Conservation (phyloP, 2,329 filamentous ascomycete genomes). For the Pseudomassariella vexata region DNA sequence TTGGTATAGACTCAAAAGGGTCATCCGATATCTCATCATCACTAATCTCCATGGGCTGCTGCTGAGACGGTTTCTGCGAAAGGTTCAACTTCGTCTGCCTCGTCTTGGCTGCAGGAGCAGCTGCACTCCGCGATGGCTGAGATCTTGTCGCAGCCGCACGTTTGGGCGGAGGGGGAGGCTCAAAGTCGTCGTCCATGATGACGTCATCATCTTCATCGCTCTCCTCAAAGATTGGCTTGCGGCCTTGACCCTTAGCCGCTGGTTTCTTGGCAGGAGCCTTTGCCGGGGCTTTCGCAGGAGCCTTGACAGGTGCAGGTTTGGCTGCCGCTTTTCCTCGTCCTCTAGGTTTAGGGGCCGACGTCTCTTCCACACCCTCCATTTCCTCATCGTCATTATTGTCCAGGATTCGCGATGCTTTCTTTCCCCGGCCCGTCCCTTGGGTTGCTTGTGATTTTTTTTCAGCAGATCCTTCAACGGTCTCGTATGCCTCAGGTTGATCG, state of each 20-base stretch:
- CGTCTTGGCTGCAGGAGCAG: conserved; percentile 22
- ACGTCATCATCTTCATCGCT: conserved; percentile 41
- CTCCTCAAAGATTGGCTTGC: conserved; percentile 31
- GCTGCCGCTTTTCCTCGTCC: conserved; percentile 21
- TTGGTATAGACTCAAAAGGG: conserved; percentile 49
- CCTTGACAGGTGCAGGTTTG: conserved; percentile 25
- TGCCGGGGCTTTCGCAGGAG: conserved; percentile 34
- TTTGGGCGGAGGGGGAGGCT: conserved; percentile 23
- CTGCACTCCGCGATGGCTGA: conserved; percentile 23
- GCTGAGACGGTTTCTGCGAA: conserved; percentile 38
- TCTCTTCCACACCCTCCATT: conserved; percentile 31
- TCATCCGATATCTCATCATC: conserved; percentile 60
- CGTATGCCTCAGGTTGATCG: conserved; percentile 64
- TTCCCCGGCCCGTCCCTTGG: conserved; percentile 27
- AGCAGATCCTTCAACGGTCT: conserved; percentile 34
- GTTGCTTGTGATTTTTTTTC: conserved; percentile 27
- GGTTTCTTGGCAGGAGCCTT: conserved; percentile 42
- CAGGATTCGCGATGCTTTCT: conserved; percentile 25
- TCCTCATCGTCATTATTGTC: conserved; percentile 14
- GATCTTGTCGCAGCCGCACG: conserved; percentile 27
- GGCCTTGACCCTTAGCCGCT: conserved; percentile 29
- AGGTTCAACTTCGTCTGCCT: conserved; percentile 47
- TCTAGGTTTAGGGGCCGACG: conserved; percentile 21
- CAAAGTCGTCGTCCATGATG: conserved; percentile 48
- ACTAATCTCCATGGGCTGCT: conserved; percentile 52